Conservation (phyloP, 2,329 filamentous ascomycete species). For the Cladobotryum protrusum region DNA sequence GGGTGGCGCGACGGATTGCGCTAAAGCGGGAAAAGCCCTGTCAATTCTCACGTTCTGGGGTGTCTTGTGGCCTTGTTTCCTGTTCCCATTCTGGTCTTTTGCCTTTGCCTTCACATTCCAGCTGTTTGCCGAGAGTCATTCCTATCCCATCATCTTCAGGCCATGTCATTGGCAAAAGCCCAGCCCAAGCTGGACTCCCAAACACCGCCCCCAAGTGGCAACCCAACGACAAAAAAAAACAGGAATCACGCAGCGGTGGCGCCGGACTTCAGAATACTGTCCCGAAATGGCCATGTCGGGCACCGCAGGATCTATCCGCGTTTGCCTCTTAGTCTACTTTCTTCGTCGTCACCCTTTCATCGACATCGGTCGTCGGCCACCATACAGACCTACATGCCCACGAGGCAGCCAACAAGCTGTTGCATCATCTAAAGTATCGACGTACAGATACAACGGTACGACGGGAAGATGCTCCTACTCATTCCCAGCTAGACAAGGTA, state of each 20-base stretch:
- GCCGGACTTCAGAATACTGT: too few species aligned
- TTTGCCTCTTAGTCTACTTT: neutral
- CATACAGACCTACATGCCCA: neutral
- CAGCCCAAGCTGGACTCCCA: neutral
- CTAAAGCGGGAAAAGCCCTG: constrained; percentile 3
- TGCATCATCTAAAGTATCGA: too few species aligned
- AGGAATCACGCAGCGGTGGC: too few species aligned
- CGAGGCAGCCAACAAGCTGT: too few species aligned
- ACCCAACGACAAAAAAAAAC: neutral
- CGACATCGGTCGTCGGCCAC: neutral
- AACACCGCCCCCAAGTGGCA: neutral
- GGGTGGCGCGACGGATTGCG: constrained; percentile 10
- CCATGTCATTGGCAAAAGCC: too few species aligned
- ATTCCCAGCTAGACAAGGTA: neutral
- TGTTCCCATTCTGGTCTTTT: neutral
- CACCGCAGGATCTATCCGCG: too few species aligned
- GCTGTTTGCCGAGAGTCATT: too few species aligned
- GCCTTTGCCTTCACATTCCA: too few species aligned
- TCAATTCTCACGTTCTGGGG: constrained; percentile 2
- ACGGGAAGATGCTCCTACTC: neutral
- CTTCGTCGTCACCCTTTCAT: constrained; percentile 3
- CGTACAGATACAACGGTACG: too few species aligned
- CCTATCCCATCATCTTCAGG: too few species aligned
- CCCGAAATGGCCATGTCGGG: too few species aligned
- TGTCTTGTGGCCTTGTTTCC: neutral